These are phyloP conservation scores for Hypoxylon sp. DNA, from an alignment of 2,329 filamentous ascomycete genomes.

Conservation along the genomic window DNA sequence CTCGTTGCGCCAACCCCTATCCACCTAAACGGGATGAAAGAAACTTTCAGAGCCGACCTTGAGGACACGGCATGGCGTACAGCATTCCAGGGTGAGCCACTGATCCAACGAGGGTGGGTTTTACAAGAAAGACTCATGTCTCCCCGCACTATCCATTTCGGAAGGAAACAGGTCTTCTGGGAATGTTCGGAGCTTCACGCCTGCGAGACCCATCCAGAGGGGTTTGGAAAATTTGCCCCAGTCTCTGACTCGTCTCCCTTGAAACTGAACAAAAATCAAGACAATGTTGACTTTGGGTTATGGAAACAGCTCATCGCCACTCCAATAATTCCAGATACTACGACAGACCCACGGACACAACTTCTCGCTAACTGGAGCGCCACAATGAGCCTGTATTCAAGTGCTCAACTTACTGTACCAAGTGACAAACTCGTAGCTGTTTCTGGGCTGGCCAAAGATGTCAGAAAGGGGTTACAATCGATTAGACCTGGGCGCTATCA, in stretches of 20 bases:
- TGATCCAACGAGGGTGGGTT: slow-evolving; percentile 20
- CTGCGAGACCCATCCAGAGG: slow-evolving; percentile 23
- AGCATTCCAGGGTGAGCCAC: slow-evolving; percentile 13
- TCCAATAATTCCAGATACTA: not conserved
- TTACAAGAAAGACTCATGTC: slow-evolving; percentile 28
- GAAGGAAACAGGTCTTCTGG: slow-evolving; percentile 28
- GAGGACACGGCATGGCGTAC: slow-evolving; percentile 17
- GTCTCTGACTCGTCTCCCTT: not conserved
- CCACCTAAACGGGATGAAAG: not conserved
- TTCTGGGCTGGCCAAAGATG: slow-evolving; percentile 20
- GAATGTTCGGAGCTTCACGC: slow-evolving; percentile 25
- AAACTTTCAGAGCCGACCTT: slow-evolving; percentile 7
- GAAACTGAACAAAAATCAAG: not conserved
- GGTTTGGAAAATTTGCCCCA: slow-evolving; percentile 1
- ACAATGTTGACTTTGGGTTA: not conserved
- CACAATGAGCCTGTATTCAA: slow-evolving; percentile 11
- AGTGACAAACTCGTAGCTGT: slow-evolving; percentile 21
- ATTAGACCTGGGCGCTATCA: not conserved
- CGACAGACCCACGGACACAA: not conserved
- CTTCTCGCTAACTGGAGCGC: slow-evolving; percentile 10
- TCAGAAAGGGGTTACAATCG: not conserved
- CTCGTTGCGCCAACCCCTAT: slow-evolving; percentile 16
- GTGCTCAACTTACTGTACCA: slow-evolving; percentile 3
- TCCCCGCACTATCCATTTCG: slow-evolving; percentile 28
- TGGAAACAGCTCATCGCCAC: slow-evolving; percentile 26